A percentile compares a stretch with the other conserved stretches of the same genome.
Evolutionary conservation across 2,329 filamentous ascomycete species (phyloP).

Genomic region (Tolypocladium tundrense): DNA sequence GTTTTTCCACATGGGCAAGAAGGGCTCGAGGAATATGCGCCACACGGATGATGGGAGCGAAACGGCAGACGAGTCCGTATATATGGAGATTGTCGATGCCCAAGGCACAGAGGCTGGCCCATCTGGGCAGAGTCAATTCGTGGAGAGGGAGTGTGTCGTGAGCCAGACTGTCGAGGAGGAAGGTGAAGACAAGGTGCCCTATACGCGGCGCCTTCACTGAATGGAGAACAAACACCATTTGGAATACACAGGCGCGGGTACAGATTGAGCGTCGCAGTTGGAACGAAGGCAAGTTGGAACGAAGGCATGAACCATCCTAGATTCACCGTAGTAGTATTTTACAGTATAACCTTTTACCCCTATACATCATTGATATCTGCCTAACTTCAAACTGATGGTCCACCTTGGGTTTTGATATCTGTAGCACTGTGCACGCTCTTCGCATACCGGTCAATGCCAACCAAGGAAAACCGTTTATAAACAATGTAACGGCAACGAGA

Average conservation of each 20-base stretch:
- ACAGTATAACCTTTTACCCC: slow-evolving; percentile 7
- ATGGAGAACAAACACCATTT: background rate
- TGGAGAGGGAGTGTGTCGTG: slow-evolving; percentile 25
- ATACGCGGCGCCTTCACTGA: background rate
- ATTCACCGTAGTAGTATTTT: slow-evolving; percentile 13
- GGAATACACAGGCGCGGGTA: background rate
- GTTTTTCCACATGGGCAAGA: slow-evolving; percentile 16
- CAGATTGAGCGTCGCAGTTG: background rate
- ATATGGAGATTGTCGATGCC: slow-evolving; percentile 17
- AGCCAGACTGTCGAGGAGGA: slow-evolving; percentile 27
- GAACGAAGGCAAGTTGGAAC: background rate
- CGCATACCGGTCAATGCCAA: background rate
- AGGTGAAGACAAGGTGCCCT: slow-evolving; percentile 3
- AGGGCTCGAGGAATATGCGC: slow-evolving; percentile 10
- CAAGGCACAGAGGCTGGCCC: slow-evolving; percentile 5
- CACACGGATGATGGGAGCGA: slow-evolving; percentile 20
- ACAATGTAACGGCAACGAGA: background rate
- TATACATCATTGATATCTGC: background rate
- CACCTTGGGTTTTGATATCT: background rate
- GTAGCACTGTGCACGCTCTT: background rate
- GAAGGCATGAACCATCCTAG: slow-evolving; percentile 3
- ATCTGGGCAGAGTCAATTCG: slow-evolving; percentile 7
- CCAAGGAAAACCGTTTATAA: background rate
- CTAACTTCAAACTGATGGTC: background rate
- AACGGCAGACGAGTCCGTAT: slow-evolving; percentile 14